Base-by-base conservation (phyloP, 2,329 filamentous ascomycete genomes). In the Coccinonectria pachysandricola region DNA sequence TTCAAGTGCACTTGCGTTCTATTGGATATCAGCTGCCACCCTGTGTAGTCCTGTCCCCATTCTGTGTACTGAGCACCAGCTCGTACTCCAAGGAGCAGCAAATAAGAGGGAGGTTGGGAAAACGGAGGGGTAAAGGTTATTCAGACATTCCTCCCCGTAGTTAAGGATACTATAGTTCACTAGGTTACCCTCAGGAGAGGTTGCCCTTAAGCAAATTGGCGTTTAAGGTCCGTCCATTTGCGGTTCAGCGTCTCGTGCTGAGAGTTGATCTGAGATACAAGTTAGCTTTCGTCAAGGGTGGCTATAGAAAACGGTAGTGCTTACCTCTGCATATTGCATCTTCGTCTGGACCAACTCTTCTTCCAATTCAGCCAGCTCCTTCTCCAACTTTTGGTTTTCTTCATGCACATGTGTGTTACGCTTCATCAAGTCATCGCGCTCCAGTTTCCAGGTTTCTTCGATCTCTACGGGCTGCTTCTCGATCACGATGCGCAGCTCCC, bases 261-360 rank as follows among this genome's bases (percentile, higher is more conserved):
- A 15, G 71, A 61, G 45, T 80, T 81, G 40, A 84, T 71, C 80
- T 85, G 45, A n/a, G n/a, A n/a, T n/a, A n/a, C n/a, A n/a, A n/a
- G n/a, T n/a, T n/a, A n/a, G n/a, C n/a, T n/a, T n/a, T n/a, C n/a
- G n/a, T n/a, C n/a, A n/a, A n/a, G n/a, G n/a, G n/a, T n/a, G n/a
- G n/a, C n/a, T n/a, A n/a, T n/a, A n/a, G n/a, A n/a, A n/a, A n/a
- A n/a, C 11, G 4, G 7, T 5, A 15, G 15, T 14, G 64, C 78
- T 64, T 68, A 94, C 88, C 77, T 95, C 85, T 28, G 91, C 91
- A 62, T 87, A 86, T 48, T 75, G 74, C 82, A 98, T 81, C 69
- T 98, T 98, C 2, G 86, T 91, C 50, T 79, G 75, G 37, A 98
- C 88, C 40, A 98, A 63, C 53, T 86, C 77, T 56, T 87, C 82